phyloP scores from a whole-genome alignment of 495 filamentous ascomycete species.

The Talaromyces ruber region DNA sequence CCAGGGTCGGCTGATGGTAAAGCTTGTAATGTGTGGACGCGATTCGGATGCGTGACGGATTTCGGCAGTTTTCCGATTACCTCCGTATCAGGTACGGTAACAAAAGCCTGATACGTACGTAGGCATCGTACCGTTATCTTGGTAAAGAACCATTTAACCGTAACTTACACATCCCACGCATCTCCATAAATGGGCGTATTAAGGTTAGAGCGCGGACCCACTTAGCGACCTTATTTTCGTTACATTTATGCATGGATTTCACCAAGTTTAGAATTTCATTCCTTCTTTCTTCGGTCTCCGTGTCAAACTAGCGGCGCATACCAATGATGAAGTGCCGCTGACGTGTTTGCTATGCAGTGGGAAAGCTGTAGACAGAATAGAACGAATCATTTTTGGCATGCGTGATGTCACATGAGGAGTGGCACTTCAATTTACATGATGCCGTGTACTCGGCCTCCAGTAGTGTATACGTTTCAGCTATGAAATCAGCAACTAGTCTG shows the following conservation, averaged over 20 bases:
- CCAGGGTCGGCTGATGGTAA: neutral
- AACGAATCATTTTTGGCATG: neutral
- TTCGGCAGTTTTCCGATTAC: neutral
- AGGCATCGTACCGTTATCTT: neutral
- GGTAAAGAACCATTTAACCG: neutral
- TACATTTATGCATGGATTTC: neutral
- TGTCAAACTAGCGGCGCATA: neutral
- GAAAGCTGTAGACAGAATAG: neutral
- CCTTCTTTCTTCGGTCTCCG: too few relatives aligned
- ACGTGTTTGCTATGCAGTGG: neutral
- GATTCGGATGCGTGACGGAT: neutral
- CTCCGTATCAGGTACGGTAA: neutral
- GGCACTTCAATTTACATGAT: neutral
- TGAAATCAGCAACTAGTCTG: neutral
- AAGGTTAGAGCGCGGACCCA: neutral
- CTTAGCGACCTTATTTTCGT: neutral
- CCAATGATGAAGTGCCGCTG: neutral
- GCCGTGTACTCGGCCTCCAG: neutral
- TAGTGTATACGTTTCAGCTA: neutral
- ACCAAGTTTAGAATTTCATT: neutral
- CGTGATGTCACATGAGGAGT: neutral
- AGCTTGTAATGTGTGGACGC: neutral
- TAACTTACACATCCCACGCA: neutral
- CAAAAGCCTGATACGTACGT: neutral
- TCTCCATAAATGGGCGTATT: neutral